Base-by-base conservation (phyloP, 192 early-diverging fungal genomes). In the Coemansia sp. region DNA sequence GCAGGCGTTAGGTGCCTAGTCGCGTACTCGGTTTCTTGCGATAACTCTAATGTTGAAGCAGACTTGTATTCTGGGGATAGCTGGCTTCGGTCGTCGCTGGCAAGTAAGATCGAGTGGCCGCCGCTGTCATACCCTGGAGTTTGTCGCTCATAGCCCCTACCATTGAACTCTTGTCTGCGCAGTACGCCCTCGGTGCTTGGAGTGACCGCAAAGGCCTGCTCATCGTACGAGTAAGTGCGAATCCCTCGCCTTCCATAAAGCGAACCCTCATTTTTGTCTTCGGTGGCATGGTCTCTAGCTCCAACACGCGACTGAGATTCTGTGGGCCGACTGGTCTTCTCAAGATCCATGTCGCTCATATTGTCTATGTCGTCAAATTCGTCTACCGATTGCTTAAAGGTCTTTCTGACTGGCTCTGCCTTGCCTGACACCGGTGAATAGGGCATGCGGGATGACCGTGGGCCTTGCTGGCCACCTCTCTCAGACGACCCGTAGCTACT, bases 321-420 rank as follows among this genome's bases (percentile, higher is more conserved):
- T 26, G 51, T 31, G 11, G 64, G 43, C 62, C 43, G 60, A 36
- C 31, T 18, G 51, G 67, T 42, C 39, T 60, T 55, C 13, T 14
- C 51, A 51, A 65, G 71, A 37, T 70, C 65, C 48, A 71, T 26
- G 51, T 80, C 77, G 65, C 77, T 74, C 53, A 78, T 63, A 26
- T 46, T 65, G 55, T 64, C 66, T 9, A 65, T 38, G 38, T 74
- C 69, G 26, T 75, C 69, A 50, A 66, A 51, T 38, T 74, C 73
- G 26, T 75, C 77, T 42, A 60, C 56, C 11, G 71, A 67, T n/a
- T 68, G 37, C 55, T 69, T 66, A 13, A 75, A 71, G 1, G 68
- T 66, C 38, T 65, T 70, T 1, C 66, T 60, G 0, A 33, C 45
- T 11, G 57, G 21, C 21, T 42, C 36, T 28, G 28, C 5, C 45